phyloP scores from a whole-genome alignment of 768 basidiomycete genomes.

The Kondoa malvinella region DNA sequence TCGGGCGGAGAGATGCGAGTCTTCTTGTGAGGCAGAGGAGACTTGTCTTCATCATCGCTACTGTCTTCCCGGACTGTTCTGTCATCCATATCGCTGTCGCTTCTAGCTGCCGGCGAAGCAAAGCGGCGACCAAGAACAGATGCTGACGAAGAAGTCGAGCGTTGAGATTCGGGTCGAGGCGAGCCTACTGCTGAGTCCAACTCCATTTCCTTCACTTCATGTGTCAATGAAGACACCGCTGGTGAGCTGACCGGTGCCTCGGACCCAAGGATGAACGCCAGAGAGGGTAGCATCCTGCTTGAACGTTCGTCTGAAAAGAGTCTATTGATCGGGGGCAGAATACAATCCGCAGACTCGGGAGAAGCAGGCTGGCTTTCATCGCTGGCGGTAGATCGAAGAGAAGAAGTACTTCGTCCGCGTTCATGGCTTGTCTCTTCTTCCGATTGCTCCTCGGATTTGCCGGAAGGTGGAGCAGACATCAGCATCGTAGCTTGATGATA shows the following conservation, averaged over 20 bases:
- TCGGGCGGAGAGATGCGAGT: neutral
- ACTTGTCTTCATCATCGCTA: neutral
- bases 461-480: neutral
- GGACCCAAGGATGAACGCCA: neutral
- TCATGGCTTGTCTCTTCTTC: neutral
- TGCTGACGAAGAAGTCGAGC: neutral
- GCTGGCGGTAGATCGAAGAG: constrained; percentile 13
- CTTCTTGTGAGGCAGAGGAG: constrained; percentile 2
- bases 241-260: neutral
- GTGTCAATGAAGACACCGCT: neutral
- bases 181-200: neutral
- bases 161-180: neutral
- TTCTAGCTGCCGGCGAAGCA: neutral
- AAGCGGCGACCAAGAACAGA: neutral
- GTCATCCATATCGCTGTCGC: neutral
- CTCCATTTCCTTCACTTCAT: neutral
- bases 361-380: too few species aligned
- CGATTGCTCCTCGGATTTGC: neutral
- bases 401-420: constrained; percentile 3
- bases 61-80: neutral
- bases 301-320: neutral
- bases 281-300: neutral
- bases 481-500: constrained; percentile 1
- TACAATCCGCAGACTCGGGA: neutral
- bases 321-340: neutral